Evolutionary conservation across 2,329 filamentous ascomycete genomes (phyloP).

Genomic region (Triangularia verruculosa): DNA sequence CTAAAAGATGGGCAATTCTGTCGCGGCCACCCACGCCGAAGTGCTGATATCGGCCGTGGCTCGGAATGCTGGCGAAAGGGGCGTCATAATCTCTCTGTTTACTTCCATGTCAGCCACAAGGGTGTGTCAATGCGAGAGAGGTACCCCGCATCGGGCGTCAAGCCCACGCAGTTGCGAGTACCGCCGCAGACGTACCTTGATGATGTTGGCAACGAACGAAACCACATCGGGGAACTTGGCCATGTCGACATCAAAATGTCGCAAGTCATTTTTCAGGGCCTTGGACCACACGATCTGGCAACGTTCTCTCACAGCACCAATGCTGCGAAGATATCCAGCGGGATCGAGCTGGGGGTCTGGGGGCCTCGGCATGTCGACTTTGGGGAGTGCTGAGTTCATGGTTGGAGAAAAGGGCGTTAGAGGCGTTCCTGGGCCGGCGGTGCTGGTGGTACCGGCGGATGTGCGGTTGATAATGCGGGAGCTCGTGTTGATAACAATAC

Average conservation of each 20-base stretch:
- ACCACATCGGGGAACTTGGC: slow-evolving; percentile 80
- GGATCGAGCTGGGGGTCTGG: slow-evolving; percentile 88
- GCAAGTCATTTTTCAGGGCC: slow-evolving; percentile 72
- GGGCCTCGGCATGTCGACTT: slow-evolving; percentile 76
- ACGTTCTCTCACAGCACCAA: slow-evolving; percentile 82
- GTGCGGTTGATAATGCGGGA: slow-evolving; percentile 46
- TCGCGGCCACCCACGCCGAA: slow-evolving; percentile 78
- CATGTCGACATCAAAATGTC: slow-evolving; percentile 87
- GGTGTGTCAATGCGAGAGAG: background rate
- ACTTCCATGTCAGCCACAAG: background rate
- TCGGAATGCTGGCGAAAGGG: slow-evolving; percentile 64
- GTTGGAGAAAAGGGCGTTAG: slow-evolving; percentile 49
- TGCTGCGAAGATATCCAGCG: slow-evolving; percentile 83
- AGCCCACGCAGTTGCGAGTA: background rate
- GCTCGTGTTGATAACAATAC: slow-evolving; percentile 39
- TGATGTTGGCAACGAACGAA: slow-evolving; percentile 84
- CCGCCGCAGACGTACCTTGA: slow-evolving; percentile 64
- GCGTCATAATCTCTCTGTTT: slow-evolving; percentile 53
- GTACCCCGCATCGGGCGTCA: background rate
- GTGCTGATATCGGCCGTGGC: slow-evolving; percentile 83
- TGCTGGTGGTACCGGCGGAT: slow-evolving; percentile 47
- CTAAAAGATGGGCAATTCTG: slow-evolving; percentile 67
- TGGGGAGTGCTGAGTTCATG: slow-evolving; percentile 54
- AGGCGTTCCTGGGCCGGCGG: slow-evolving; percentile 43
- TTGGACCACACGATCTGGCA: slow-evolving; percentile 71